Percentiles rank a stretch among this genome's conserved stretches.
Evolutionary conservation across 306 rosid genomes (phyloP).

Genomic region (Casuarina equisetifolia): DNA sequence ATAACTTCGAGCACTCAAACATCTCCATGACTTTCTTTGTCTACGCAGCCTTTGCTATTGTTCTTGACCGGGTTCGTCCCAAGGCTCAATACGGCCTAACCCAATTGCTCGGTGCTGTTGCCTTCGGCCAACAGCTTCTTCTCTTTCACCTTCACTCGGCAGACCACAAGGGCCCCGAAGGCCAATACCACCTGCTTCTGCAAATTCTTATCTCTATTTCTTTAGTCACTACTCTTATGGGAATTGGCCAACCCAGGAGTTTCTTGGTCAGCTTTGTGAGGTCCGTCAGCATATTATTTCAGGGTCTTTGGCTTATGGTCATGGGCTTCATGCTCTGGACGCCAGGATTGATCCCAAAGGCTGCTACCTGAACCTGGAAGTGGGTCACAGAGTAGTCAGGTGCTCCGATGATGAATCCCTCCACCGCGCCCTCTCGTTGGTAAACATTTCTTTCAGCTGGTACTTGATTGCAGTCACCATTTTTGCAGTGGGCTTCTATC

Average conservation of each 20-base stretch:
- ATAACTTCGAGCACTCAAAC: conserved; percentile 75
- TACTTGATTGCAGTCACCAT: conserved; percentile 39
- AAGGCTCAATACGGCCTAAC: conserved; percentile 35
- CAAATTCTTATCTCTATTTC: conserved; percentile 49
- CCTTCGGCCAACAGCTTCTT: conserved; percentile 69
- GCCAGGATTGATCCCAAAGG: conserved; percentile 63
- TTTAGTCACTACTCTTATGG: conserved; percentile 48
- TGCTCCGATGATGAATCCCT: conserved; percentile 46
- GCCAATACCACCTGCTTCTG: conserved; percentile 69
- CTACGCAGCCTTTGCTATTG: conserved; percentile 49
- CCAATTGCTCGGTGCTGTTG: conserved; percentile 53
- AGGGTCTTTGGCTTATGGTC: conserved; percentile 67
- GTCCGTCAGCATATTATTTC: conserved; percentile 55
- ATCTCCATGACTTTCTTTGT: conserved; percentile 61
- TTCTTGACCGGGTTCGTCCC: conserved; percentile 41
- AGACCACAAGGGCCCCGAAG: conserved; percentile 79
- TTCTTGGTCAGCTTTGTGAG: conserved; percentile 64
- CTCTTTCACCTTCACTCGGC: conserved; percentile 78
- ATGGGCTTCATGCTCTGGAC: conserved; percentile 84
- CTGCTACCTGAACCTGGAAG: conserved; percentile 51
- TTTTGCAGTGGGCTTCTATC: conserved; percentile 41
- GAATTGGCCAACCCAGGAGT: conserved; percentile 47
- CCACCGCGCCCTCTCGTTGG: conserved; percentile 61
- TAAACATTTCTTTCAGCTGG: conserved; percentile 77
- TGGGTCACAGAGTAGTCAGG: conserved; percentile 64